These are phyloP conservation scores for Xylaria hypoxylon DNA, from an alignment of 2,329 filamentous ascomycete genomes.

Conservation along the genomic window DNA sequence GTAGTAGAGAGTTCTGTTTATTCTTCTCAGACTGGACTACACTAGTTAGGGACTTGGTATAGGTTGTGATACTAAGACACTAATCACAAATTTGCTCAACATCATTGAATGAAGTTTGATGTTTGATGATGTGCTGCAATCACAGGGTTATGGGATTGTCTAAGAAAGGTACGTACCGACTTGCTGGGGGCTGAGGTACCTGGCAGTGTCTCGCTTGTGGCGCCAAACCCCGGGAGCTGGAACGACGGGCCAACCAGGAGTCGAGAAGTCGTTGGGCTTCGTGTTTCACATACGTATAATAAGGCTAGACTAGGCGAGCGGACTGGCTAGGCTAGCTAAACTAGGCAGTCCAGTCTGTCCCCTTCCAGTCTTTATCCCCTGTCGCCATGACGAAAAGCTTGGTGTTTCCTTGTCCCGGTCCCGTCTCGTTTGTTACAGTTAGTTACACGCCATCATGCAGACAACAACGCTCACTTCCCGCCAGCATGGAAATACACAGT, in stretches of 20 bases:
- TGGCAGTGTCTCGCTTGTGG: slow-evolving; percentile 13
- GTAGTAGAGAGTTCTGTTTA: no score
- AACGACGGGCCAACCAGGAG: slow-evolving; percentile 21
- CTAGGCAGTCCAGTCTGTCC: slow-evolving; percentile 18
- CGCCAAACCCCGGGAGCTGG: slow-evolving; percentile 28
- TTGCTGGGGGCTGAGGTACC: not conserved
- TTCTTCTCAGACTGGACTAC: no score
- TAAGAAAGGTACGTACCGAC: not conserved
- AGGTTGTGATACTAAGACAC: not conserved
- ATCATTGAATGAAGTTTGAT: not conserved
- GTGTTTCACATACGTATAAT: slow-evolving; percentile 31
- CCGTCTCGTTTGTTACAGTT: slow-evolving; percentile 21
- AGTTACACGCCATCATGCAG: slow-evolving; percentile 30
- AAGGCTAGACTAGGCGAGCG: slow-evolving; percentile 26
- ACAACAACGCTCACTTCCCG: slow-evolving; percentile 7
- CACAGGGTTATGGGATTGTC: no score
- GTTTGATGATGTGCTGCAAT: not conserved
- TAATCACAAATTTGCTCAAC: not conserved
- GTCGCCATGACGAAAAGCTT: not conserved
- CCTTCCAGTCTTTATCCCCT: slow-evolving; percentile 3
- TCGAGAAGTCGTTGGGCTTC: slow-evolving; percentile 20
- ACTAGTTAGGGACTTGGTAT: no score
- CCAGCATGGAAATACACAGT: not conserved
- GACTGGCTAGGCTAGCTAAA: slow-evolving; percentile 15
- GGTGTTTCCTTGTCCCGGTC: slow-evolving; percentile 10